phyloP scores from a whole-genome alignment of 75 land plant species.

The Adiantum capillusveneris region DNA sequence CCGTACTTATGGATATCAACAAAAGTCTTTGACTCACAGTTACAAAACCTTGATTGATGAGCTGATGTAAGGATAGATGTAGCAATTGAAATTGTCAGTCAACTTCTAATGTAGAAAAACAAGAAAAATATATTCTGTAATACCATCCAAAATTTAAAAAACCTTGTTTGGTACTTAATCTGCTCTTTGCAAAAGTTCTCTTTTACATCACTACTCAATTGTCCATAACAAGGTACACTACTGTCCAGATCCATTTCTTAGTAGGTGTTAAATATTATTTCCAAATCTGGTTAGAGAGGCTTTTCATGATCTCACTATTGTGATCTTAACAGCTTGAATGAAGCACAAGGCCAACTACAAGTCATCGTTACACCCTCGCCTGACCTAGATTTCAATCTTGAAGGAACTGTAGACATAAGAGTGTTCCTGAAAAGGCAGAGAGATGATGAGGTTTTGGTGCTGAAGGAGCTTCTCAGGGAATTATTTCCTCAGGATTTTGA shows the following conservation, averaged over 20 bases:
- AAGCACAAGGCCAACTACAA: slow-evolving; percentile 43
- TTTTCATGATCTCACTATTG: neutral
- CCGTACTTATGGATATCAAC: slow-evolving; percentile 8
- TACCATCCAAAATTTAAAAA: no score
- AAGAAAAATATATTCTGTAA: no score
- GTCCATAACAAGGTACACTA: no score
- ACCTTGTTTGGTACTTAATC: no score
- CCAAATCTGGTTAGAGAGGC: neutral
- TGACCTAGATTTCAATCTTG: slow-evolving; percentile 6
- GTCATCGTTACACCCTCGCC: slow-evolving; percentile 13
- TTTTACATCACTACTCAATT: no score
- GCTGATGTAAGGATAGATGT: slow-evolving; percentile 18
- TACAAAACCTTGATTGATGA: slow-evolving; percentile 33
- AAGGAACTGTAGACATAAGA: slow-evolving; percentile 16
- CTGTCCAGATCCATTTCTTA: no score
- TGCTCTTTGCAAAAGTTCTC: no score
- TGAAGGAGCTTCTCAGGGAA: slow-evolving; percentile 28
- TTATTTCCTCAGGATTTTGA: slow-evolving; percentile 26
- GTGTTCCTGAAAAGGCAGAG: slow-evolving; percentile 32
- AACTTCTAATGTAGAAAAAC: no score
- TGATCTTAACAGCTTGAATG: slow-evolving; percentile 22
- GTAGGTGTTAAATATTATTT: no score
- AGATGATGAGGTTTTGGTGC: slow-evolving; percentile 24
- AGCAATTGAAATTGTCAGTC: neutral
- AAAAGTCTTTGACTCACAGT: slow-evolving; percentile 4